Base-by-base conservation (phyloP, 2,329 filamentous ascomycete genomes). In the Trichophyton benhamiae region DNA sequence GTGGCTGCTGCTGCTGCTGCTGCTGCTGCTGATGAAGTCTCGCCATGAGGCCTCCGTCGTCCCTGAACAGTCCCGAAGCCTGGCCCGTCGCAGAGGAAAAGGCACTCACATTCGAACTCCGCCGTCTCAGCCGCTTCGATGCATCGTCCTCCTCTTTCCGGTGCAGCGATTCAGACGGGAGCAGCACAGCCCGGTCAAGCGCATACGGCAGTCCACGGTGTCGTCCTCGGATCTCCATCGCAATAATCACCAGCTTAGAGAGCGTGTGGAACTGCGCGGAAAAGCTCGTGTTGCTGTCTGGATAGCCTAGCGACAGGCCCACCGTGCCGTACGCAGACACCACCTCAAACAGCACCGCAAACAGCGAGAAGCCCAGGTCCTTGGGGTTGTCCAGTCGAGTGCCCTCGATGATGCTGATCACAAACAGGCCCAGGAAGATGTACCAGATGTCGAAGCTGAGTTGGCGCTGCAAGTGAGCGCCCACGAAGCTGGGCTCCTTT, bases 391-490 rank as follows among this genome's bases (percentile, higher is more conserved):
- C 79, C 11, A 99, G 78, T 15, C 85, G 83, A 6, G 68, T 62
- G 3, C 91, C 92, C 76, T 99, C 95, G 33, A 88, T 85, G 68
- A 99, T 96, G 63, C 87, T 82, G 68, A 99, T 88, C 71, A 97
- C 83, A 76, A 99, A 99, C 67, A 95, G 84, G 0, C 94, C 94
- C 22, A 97, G 73, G 70, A 95, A 96, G 62, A 99, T 87, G 69
- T 91, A 99, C 94, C 94, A 99, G 74, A 99, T 74, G 75, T 99
- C 94, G 76, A 99, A 99, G 60, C 91, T 95, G 41, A 99, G 82
- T 74, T 99, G 94, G 55, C 88, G 85, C 42, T 94, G 88, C 72
- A 99, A 81, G 83, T 99, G 94, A 59, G 89, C 86, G 2, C 90
- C 89, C 59, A 99, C 87, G 68, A 96, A 97, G 63, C 87, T 92